Evolutionary conservation across 805 yeast genomes (phyloP), one percentile per base, ranked within the genome.

Genomic region (Suhomyces xylopsoci): DNA sequence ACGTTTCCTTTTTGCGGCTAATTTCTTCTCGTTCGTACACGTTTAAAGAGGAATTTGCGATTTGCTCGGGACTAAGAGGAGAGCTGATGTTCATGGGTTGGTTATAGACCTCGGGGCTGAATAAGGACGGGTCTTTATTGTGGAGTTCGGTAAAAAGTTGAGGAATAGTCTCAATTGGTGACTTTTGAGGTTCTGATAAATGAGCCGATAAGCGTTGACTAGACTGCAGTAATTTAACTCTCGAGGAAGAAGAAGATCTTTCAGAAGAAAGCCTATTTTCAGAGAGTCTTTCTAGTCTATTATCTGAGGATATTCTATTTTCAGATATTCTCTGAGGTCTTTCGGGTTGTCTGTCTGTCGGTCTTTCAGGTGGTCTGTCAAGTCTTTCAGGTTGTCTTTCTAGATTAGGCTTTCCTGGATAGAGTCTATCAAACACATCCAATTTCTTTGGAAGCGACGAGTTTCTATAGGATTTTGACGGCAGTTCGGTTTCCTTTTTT

Each of bases 21-120:
- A 87, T 68, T 62, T 87, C 90, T 3, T 86, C 84, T 45, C 78
- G 73, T 62, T 87, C 91, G 57, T 82, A 84, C 5, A 79, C 66
- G 45, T 77, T 81, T 28, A 87, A 59, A 5, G 57, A 36, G 5
- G 25, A 14, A 10, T 8, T n/a, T 14, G 43, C 5, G 17, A 47
- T 28, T n/a, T 22, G 34, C 25, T 28, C 26, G 20, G 34, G 28
- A 19, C 50, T 48, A 10, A 41, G 41, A 5, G 54, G 49, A 17
- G 42, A 38, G 42, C 42, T 38, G 14, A 38, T 38, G 24, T 38
- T 38, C 24, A 38, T 17, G 14, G 42, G 42, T 9, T 17, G 22
- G 24, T 17, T 19, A 9, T 38, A 38, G 9, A 38, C 42, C 26
- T 50, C 45, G 17, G 43, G 43, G 28, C 26, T 34, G 49, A 72